phyloP scores from a whole-genome alignment of 495 filamentous ascomycete species.

The Hypoxylon cercidicola region DNA sequence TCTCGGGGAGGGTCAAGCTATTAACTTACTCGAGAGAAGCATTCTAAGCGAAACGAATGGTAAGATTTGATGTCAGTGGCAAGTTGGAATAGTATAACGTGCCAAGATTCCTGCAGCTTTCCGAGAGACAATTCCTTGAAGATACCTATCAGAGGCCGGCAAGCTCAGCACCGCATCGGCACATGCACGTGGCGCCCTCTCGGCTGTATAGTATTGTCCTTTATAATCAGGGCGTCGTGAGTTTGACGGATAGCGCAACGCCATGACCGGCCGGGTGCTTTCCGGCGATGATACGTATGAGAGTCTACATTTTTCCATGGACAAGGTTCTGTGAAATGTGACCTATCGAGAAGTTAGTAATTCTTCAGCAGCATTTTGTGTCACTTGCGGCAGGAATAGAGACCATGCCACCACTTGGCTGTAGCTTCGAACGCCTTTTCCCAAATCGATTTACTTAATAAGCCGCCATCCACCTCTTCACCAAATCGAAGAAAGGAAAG shows the following conservation, averaged over 20 bases:
- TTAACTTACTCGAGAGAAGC: not conserved
- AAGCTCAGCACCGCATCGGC: slow-evolving; percentile 27
- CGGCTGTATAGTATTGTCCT: slow-evolving; percentile 29
- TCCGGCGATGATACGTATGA: slow-evolving; percentile 27
- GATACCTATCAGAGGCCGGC: slow-evolving; percentile 29
- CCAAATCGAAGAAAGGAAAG: not conserved
- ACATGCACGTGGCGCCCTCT: slow-evolving; percentile 34
- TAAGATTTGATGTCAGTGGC: slow-evolving; percentile 1
- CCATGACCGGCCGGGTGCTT: slow-evolving; percentile 21
- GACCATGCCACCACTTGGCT: not conserved
- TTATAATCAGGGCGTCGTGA: slow-evolving; percentile 29
- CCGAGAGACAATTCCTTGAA: slow-evolving; percentile 33
- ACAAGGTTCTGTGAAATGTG: not conserved
- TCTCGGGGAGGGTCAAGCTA: not conserved
- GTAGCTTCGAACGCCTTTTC: not conserved
- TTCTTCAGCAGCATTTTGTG: not conserved
- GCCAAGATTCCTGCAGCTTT: slow-evolving; percentile 38
- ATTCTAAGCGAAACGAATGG: slow-evolving; percentile 8
- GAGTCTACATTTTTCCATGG: not conserved
- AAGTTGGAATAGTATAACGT: slow-evolving; percentile 12
- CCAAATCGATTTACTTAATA: not conserved
- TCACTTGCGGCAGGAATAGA: slow-evolving; percentile 7
- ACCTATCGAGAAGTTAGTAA: slow-evolving; percentile 24
- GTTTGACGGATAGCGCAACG: slow-evolving; percentile 31
- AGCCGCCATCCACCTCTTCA: not conserved